Evolutionary conservation across 192 early-diverging fungal species (phyloP).

Genomic region (Rhizophagus clarus): DNA sequence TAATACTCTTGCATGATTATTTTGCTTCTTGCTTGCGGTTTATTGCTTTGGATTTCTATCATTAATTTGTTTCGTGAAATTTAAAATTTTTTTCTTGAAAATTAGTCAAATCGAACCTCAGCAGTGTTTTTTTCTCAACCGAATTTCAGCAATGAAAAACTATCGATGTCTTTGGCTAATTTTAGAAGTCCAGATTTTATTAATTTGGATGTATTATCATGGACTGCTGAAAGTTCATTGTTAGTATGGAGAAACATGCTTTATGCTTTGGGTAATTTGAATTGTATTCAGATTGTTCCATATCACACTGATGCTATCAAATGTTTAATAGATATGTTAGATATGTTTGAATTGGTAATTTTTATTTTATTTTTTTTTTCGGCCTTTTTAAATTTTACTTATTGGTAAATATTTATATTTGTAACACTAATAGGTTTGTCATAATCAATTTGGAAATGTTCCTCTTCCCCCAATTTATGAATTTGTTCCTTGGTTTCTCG

Average conservation of each 20-base stretch:
- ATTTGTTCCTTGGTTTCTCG: slow-evolving; percentile 76
- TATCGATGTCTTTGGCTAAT: slow-evolving; percentile 46
- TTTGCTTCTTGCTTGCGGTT: no score
- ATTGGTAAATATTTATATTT: neutral
- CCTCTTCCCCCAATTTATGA: slow-evolving; percentile 73
- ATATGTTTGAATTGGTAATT: slow-evolving; percentile 56
- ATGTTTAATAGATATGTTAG: slow-evolving; percentile 69
- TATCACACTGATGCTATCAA: slow-evolving; percentile 66
- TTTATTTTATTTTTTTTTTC: slow-evolving; percentile 15
- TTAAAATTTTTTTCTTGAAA: neutral
- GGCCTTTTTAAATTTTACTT: slow-evolving; percentile 17
- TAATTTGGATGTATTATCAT: slow-evolving; percentile 49
- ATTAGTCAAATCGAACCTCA: slow-evolving; percentile 44
- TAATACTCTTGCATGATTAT: neutral
- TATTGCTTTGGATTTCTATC: no score
- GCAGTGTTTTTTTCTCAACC: slow-evolving; percentile 20
- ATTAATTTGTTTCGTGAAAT: no score
- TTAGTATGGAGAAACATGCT: slow-evolving; percentile 79
- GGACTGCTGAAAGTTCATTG: slow-evolving; percentile 45
- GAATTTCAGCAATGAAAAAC: slow-evolving; percentile 47
- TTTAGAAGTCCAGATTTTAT: slow-evolving; percentile 62
- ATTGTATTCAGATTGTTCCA: slow-evolving; percentile 66
- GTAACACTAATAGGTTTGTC: slow-evolving; percentile 46
- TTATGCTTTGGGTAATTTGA: slow-evolving; percentile 74
- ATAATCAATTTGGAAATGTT: slow-evolving; percentile 55